A percentile compares a stretch with the other conserved stretches of the same genome.
These are phyloP conservation scores for Lagenidium giganteum DNA, from an alignment of 352 stramenopile genomes.

Conservation along the genomic window DNA sequence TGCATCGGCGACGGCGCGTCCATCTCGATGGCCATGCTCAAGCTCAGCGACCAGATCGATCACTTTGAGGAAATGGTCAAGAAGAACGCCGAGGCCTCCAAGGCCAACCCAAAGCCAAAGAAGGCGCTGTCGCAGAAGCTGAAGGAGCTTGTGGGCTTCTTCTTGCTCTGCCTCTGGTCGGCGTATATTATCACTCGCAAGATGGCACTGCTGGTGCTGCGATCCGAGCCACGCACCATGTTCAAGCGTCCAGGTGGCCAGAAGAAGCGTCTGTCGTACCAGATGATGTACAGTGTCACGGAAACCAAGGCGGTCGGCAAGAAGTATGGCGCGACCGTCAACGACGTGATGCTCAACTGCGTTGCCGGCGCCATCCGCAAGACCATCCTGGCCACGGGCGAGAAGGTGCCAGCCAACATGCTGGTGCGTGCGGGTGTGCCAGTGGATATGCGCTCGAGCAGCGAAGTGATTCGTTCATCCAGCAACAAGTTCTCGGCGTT, in stretches of 20 bases:
- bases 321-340: slow-evolving; percentile 57
- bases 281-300: slow-evolving; percentile 64
- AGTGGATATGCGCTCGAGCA: slow-evolving; percentile 73
- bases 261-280: slow-evolving; percentile 64
- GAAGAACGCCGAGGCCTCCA: slow-evolving; percentile 28
- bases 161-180: slow-evolving; percentile 45
- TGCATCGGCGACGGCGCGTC: slow-evolving; percentile 75
- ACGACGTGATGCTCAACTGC: slow-evolving; percentile 79
- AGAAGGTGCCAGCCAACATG: slow-evolving; percentile 32
- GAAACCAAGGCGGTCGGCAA: slow-evolving; percentile 74
- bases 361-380: slow-evolving; percentile 73
- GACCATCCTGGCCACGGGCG: slow-evolving; percentile 37
- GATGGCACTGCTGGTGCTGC: slow-evolving; percentile 35
- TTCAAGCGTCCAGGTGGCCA: slow-evolving; percentile 61
- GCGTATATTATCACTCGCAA: slow-evolving; percentile 52
- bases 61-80: slow-evolving; percentile 59
- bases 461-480: slow-evolving; percentile 48
- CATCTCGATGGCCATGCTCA: slow-evolving; percentile 50
- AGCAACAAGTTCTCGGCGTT: slow-evolving; percentile 80
- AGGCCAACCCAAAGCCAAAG: slow-evolving; percentile 16
- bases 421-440: slow-evolving; percentile 67
- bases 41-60: slow-evolving; percentile 66
- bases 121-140: slow-evolving; percentile 19
- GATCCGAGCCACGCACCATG: slow-evolving; percentile 49
- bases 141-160: slow-evolving; percentile 22